Base-by-base conservation (phyloP, 306 rosid species). In the Arachis stenosperma region DNA sequence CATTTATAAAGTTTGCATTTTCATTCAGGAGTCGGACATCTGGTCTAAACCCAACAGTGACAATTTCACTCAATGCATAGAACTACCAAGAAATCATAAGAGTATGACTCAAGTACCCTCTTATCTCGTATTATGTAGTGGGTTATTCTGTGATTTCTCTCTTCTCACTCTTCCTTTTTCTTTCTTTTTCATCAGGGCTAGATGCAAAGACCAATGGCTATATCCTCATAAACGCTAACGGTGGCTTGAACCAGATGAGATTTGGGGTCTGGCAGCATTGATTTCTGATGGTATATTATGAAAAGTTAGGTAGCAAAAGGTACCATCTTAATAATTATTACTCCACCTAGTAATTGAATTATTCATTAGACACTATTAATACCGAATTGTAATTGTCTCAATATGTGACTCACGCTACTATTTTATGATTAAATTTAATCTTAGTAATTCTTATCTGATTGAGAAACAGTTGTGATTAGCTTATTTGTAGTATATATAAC, bases 211-310 rank as follows among this genome's bases (percentile, higher is more conserved):
- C 83, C 75, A 91, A 88, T 55, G 99, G 97, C 33, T 94, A 88
- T 84, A 81, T 94, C 83, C 89, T 94, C 69, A 79, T 90, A 70
- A 94, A 91, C 87, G 99, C 97, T 17, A 94, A 94, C 13, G 99
- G 99, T n/a, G 99, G 99, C 77, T 78, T 94, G 87, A 94, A 94
- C 83, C 99, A 94, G 93, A 94, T 94, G 99, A 94, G 99, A 88
- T 94, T 94, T 89, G 99, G 99, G 97, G 99, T 94, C 85, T 86
- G 96, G 69, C 75, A 78, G 48, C 74, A 74, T 79, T 74, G 6
- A 71, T 81, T 69, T 84, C 79, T 82, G 62, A 37, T 88, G 69
- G 15, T 67, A 82, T 52, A 43, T 37, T 9, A 22, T 39, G n/a
- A 8, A 13, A 50, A 61, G 48, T 73, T 71, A 37, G 39, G 65